Conservation (phyloP, 805 yeast species). For the Yarrowia porcina region DNA sequence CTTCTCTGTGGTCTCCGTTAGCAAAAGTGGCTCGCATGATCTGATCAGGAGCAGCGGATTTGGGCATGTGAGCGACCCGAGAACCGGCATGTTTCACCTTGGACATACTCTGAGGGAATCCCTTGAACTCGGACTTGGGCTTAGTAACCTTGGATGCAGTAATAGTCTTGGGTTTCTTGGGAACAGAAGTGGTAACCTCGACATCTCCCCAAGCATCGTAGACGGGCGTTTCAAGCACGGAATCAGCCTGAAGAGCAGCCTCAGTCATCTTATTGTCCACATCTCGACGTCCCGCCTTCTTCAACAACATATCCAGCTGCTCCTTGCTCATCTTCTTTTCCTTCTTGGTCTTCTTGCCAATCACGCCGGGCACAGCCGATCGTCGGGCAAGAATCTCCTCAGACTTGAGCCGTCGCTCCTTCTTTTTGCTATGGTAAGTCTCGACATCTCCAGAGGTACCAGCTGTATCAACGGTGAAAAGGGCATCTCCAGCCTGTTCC, state of each 20-base stretch:
- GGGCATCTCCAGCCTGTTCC: conserved; percentile 45
- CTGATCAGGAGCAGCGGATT: not conserved
- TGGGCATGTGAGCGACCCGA: conserved; percentile 3
- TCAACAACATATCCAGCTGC: conserved; percentile 64
- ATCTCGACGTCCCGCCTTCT: conserved; percentile 68
- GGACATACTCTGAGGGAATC: not conserved
- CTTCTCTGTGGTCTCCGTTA: conserved; percentile 4
- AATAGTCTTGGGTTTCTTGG: not conserved
- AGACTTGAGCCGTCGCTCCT: conserved; percentile 50
- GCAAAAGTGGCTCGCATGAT: not conserved
- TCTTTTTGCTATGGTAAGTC: conserved; percentile 31
- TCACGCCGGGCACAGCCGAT: conserved; percentile 73
- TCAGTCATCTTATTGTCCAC: conserved; percentile 49
- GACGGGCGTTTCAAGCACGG: conserved; percentile 50
- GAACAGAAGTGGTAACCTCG: not conserved
- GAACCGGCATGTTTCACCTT: not conserved
- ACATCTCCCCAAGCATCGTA: conserved; percentile 70
- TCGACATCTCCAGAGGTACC: conserved; percentile 47
- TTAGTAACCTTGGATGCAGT: conserved; percentile 12
- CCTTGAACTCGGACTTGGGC: conserved; percentile 15
- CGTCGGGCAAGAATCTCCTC: conserved; percentile 69
- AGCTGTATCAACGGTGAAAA: conserved; percentile 65
- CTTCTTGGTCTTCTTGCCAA: conserved; percentile 37
- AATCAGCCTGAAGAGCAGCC: conserved; percentile 61
- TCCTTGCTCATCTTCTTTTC: conserved; percentile 52